Base-by-base conservation (phyloP, 2,329 filamentous ascomycete species). In the Colletotrichum cuscutae region DNA sequence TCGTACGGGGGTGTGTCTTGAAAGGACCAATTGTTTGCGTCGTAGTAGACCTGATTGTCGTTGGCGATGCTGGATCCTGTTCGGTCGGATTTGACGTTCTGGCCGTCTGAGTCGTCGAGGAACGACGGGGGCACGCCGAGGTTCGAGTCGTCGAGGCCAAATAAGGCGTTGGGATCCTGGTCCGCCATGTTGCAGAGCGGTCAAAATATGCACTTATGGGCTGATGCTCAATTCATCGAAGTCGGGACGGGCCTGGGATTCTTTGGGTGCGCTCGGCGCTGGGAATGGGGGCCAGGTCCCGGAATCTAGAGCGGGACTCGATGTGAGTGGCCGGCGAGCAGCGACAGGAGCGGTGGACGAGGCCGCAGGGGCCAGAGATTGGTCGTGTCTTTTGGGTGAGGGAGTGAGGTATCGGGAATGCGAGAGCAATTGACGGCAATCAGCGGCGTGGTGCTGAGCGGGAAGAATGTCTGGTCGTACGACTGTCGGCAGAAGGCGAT, bases 1-100 rank as follows among this genome's bases (percentile, higher is more conserved):
- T 86, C 84, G 81, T 86, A 87, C 58, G 86, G 84, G 74, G 86
- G 84, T 13, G 84, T 84, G 77, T 84, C 83, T 72, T 84, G 84
- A 75, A 88, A 88, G 75, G 81, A 78, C 87, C 87, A 89, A 79
- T 79, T 82, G 74, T 85, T 79, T 66, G 84, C 77, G 77, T 81
- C 77, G 75, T 81, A 79, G 69, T 74, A 65, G 74, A 74, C 61
- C 73, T 79, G 79, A 78, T 75, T 75, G 66, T 77, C 72, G 74
- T 58, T 68, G 64, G 74, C 63, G 76, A 74, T 72, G 73, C 67
- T 73, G 62, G 78, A 68, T 52, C 61, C 60, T 57, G 66, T 69
- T 57, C 71, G 65, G 28, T 53, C 56, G 12, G 75, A 73, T 68
- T 76, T 75, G 32, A 75, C 65, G 66, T 56, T 61, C 49, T 77